Evolutionary conservation across 164 flowering plant genomes (phyloP), one percentile per base, ranked within the genome.

Genomic region (Tetracentron sinense): DNA sequence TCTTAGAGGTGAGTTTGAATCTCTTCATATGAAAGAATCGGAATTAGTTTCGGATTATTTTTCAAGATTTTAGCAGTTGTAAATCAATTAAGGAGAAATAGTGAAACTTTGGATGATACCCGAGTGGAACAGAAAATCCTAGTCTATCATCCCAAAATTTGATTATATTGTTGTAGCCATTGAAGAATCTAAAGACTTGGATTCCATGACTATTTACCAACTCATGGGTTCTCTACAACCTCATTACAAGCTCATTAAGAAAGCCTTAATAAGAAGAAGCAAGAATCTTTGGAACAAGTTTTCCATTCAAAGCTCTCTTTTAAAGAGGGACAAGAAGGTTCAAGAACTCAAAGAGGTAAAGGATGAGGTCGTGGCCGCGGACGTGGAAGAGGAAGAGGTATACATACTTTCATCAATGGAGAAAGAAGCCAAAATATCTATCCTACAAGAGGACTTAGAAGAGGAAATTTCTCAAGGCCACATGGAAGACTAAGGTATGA

Each of bases 231-330:
- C 65, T 2, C 30, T 60, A 17, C 66, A 61, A 71, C 65, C 65
- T 2, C 44, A 71, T n/a, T n/a, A n/a, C n/a, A n/a, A n/a, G n/a
- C n/a, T 47, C 58, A 58, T 50, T 71, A 76, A 63, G 55, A 69
- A 31, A 44, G 38, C 2, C 2, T 44, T 6, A 60, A 20, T 15
- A 38, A 49, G 54, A 52, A 57, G 48, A 31, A 59, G 15, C 15
- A 46, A 25, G 53, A 20, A 12, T 49, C 6, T 33, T 33, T 33
- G 38, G 38, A 64, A 28, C 28, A 53, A 25, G 44, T 54, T 0
- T 42, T 35, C 6, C 22, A 58, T 1, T 47, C 29, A 20, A 38
- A 26, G 3, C 1, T 63, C 30, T 6, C 21, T 2, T 25, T 31
- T 25, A 14, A 26, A n/a, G 46, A 48, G 8, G 8, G 8, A 4